These are phyloP conservation scores for Fusarium transvaalense DNA, from an alignment of 2,329 filamentous ascomycete genomes.

Conservation along the genomic window DNA sequence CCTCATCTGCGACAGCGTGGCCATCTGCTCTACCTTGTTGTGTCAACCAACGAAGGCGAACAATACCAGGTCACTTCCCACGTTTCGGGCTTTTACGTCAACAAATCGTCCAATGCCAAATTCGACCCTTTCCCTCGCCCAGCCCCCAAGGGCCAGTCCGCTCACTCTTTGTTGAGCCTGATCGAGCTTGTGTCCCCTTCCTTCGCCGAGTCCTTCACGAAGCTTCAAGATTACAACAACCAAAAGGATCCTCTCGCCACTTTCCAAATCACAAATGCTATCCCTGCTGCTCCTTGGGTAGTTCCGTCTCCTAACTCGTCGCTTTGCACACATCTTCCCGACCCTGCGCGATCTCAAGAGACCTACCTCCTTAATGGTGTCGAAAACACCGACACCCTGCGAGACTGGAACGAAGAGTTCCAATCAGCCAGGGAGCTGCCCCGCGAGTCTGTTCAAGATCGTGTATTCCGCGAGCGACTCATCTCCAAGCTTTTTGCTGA, in stretches of 20 bases:
- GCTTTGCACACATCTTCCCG: constrained; percentile 78
- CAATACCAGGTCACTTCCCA: constrained; percentile 94
- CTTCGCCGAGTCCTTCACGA: constrained; percentile 80
- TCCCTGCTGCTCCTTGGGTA: constrained; percentile 92
- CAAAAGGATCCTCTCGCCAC: constrained; percentile 88
- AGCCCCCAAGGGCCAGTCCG: constrained; percentile 80
- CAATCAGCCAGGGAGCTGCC: constrained; percentile 96
- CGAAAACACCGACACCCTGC: constrained; percentile 92
- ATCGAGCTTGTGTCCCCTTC: constrained; percentile 84
- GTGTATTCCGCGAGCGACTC: constrained; percentile 93
- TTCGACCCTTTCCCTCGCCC: constrained; percentile 90
- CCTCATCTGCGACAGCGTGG: constrained; percentile 91
- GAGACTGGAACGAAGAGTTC: constrained; percentile 99
- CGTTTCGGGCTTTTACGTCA: constrained; percentile 95
- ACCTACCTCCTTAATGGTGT: constrained; percentile 89
- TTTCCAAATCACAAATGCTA: constrained; percentile 95
- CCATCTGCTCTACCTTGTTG: constrained; percentile 89
- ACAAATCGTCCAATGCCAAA: constrained; percentile 94
- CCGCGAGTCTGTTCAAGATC: constrained; percentile 92
- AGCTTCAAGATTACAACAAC: constrained; percentile 86
- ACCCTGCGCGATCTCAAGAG: constrained; percentile 92
- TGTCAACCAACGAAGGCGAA: constrained; percentile 94
- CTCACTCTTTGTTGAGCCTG: constrained; percentile 88
- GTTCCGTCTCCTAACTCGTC: constrained; percentile 77
- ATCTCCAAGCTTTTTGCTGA: constrained; percentile 97